A percentile compares a stretch with the other conserved stretches of the same genome.
Conservation (phyloP, 2,329 filamentous ascomycete genomes). For the Phialocephala subalpina region DNA sequence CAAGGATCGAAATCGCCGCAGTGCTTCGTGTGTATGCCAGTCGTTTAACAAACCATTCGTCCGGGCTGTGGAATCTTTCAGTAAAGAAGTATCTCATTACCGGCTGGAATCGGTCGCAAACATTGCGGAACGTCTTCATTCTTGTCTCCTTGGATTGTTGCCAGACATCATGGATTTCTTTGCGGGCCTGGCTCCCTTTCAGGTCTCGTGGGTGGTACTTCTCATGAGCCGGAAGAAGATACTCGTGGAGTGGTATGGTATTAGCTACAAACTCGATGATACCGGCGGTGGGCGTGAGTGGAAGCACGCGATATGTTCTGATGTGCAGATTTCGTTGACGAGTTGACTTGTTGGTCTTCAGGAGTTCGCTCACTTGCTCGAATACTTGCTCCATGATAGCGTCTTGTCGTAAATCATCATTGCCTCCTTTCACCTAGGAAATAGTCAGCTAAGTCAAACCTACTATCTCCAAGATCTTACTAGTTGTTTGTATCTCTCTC, state of each 20-base stretch:
- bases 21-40: conserved; percentile 93
- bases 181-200: conserved; percentile 78
- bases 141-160: conserved; percentile 74
- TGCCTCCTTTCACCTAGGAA: conserved; percentile 83
- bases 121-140: conserved; percentile 77
- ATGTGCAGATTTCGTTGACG: conserved; percentile 90
- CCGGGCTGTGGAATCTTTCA: conserved; percentile 90
- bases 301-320: conserved; percentile 95
- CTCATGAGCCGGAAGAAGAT: conserved; percentile 88
- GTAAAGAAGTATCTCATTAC: conserved; percentile 98
- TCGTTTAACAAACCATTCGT: conserved; percentile 92
- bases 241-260: conserved; percentile 91
- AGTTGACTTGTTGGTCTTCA: conserved; percentile 86
- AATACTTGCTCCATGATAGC: conserved; percentile 99
- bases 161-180: conserved; percentile 79
- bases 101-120: conserved; percentile 85
- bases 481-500: conserved; percentile 83
- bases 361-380: conserved; percentile 88
- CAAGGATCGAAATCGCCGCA: conserved; percentile 93
- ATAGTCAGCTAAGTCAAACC: conserved; percentile 33
- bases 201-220: conserved; percentile 86
- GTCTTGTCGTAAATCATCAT: conserved; percentile 95
- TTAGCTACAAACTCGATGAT: conserved; percentile 97
- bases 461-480: conserved; percentile 51
- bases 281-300: conserved; percentile 83